A percentile compares a stretch with the other conserved stretches of the same genome.
Conservation (phyloP, 306 rosid species). For the Casuarina glauca region DNA sequence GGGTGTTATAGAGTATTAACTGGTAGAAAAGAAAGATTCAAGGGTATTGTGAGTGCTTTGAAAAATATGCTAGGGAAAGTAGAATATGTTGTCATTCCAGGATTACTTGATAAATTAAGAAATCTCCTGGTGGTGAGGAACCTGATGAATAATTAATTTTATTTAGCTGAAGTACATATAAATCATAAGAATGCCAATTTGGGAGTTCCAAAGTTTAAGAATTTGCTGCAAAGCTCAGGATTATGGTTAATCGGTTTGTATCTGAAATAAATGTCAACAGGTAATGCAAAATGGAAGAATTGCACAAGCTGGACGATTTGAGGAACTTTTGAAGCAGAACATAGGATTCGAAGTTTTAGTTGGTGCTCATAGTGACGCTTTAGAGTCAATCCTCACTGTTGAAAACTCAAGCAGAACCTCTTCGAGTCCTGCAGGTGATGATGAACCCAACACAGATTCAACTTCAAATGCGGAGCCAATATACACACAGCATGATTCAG, state of each 20-base stretch:
- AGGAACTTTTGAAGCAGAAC: conserved; percentile 75
- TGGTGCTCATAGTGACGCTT: conserved; percentile 91
- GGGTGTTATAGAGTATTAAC: background rate
- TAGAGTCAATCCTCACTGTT: conserved; percentile 65
- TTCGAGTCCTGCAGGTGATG: conserved; percentile 37
- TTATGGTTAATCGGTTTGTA: conserved; percentile 9
- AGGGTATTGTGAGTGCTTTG: background rate
- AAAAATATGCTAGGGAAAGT: background rate
- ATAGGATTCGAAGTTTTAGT: conserved; percentile 88
- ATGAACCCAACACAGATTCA: conserved; percentile 41
- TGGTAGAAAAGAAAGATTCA: background rate
- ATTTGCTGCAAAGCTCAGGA: background rate
- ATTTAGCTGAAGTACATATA: background rate
- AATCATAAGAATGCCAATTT: background rate
- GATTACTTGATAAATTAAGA: background rate
- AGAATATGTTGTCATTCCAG: background rate
- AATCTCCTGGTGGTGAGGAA: background rate
- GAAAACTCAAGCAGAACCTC: conserved; percentile 58
- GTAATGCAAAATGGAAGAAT: conserved; percentile 93
- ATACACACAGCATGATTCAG: too few species aligned
- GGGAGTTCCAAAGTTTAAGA: background rate
- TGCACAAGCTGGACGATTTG: conserved; percentile 79
- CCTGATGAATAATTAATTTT: background rate
- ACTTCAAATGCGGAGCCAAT: conserved; percentile 39
- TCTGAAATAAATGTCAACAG: conserved; percentile 43